These are phyloP conservation scores for Candida suzukii DNA, from an alignment of 805 yeast genomes.

Conservation along the genomic window DNA sequence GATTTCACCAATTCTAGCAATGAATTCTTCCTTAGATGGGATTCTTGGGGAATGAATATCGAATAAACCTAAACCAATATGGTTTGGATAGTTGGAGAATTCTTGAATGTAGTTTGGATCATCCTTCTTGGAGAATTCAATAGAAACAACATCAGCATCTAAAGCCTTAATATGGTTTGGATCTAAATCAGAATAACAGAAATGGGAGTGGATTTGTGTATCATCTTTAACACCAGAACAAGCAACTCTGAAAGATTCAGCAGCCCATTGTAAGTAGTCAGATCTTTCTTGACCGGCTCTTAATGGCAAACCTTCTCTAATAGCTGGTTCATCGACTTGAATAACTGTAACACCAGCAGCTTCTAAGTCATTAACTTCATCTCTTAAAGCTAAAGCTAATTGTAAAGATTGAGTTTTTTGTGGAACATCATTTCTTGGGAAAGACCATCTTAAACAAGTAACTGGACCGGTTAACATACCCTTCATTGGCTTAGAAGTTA, in stretches of 20 bases:
- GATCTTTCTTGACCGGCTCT: constrained; percentile 96
- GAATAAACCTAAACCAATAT: constrained; percentile 97
- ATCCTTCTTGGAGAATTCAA: constrained; percentile 99
- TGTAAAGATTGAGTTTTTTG: constrained; percentile 93
- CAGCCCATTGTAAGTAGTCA: constrained; percentile 97
- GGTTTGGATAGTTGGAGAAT: constrained; percentile 98
- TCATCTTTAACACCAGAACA: constrained; percentile 94
- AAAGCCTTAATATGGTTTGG: constrained; percentile 99
- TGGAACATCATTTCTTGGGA: constrained; percentile 98
- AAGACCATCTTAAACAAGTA: constrained; percentile 99
- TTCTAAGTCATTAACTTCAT: constrained; percentile 97
- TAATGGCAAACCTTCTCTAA: constrained; percentile 99
- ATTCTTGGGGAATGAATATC: constrained; percentile 99
- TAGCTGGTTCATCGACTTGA: constrained; percentile 99
- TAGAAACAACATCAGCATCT: constrained; percentile 99
- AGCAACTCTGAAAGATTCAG: constrained; percentile 98
- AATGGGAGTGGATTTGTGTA: constrained; percentile 99
- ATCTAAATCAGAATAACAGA: constrained; percentile 99
- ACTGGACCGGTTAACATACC: constrained; percentile 99
- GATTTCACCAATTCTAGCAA: constrained; percentile 88
- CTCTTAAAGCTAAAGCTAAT: constrained; percentile 96
- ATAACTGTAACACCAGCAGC: constrained; percentile 96
- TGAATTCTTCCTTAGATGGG: constrained; percentile 95
- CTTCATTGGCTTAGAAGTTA: constrained; percentile 94
- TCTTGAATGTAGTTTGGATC: constrained; percentile 97